A percentile compares a stretch with the other conserved stretches of the same genome.
These are phyloP conservation scores for Wilcoxina mikolae DNA, from an alignment of 495 filamentous ascomycete genomes.

Conservation along the genomic window DNA sequence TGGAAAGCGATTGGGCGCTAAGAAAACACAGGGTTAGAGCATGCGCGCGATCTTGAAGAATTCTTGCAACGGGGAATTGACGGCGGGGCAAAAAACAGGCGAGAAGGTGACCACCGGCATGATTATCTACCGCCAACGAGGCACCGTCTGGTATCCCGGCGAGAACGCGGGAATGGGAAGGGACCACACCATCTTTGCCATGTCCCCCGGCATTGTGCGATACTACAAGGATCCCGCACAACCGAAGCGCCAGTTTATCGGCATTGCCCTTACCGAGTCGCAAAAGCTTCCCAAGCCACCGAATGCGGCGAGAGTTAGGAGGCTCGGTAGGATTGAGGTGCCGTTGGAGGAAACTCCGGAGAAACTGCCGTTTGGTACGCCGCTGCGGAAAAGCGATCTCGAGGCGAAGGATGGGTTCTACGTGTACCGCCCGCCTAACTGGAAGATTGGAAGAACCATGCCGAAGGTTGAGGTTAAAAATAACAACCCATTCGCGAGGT, in stretches of 20 bases:
- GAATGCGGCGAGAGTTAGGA: slow-evolving; percentile 51
- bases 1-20: slow-evolving; percentile 87
- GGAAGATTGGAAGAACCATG: slow-evolving; percentile 27
- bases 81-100: slow-evolving; percentile 34
- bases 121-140: slow-evolving; percentile 95
- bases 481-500: slow-evolving; percentile 9
- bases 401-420: slow-evolving; percentile 21
- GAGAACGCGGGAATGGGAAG: slow-evolving; percentile 87
- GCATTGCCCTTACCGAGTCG: slow-evolving; percentile 66
- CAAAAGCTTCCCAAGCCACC: slow-evolving; percentile 57
- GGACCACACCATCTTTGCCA: slow-evolving; percentile 94
- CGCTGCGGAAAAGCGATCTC: slow-evolving; percentile 14
- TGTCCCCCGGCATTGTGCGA: slow-evolving; percentile 71
- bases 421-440: slow-evolving; percentile 21
- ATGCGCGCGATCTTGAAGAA: too few species aligned
- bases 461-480: slow-evolving; percentile 21
- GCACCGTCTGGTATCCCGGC: slow-evolving; percentile 84
- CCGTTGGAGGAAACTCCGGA: slow-evolving; percentile 13
- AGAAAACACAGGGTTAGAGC: slow-evolving; percentile 51
- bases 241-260: slow-evolving; percentile 78
- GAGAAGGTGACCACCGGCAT: slow-evolving; percentile 87
- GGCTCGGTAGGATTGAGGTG: slow-evolving; percentile 46
- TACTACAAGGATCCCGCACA: slow-evolving; percentile 86
- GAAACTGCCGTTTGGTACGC: slow-evolving; percentile 12
- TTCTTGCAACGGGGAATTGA: slow-evolving; percentile 1